phyloP scores from a whole-genome alignment of 2,329 filamentous ascomycete genomes.

The Diaporthe sp. region DNA sequence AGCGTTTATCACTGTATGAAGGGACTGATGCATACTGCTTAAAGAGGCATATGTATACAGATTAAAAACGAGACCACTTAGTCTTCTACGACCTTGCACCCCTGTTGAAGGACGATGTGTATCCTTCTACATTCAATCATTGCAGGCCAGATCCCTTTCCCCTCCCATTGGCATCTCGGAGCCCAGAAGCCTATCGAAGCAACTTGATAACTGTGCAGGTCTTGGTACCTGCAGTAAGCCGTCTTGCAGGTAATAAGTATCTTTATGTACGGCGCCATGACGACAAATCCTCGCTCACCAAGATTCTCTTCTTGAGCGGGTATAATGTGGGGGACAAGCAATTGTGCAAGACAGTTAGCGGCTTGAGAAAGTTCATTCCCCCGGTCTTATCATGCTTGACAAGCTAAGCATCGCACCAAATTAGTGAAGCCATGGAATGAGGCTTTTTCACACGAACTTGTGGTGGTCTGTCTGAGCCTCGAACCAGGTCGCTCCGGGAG shows the following conservation, averaged over 20 bases:
- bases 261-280: not conserved
- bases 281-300: not conserved
- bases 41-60: too few species aligned
- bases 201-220: not conserved
- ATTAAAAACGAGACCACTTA: not conserved
- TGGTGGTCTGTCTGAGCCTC: conserved; percentile 3
- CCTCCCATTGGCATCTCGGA: not conserved
- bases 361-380: conserved; percentile 19
- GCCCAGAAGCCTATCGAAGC: not conserved
- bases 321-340: not conserved
- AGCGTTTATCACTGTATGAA: too few species aligned
- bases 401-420: conserved; percentile 26
- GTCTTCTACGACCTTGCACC: not conserved
- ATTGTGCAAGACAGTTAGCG: conserved; percentile 10
- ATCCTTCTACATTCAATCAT: not conserved
- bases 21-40: too few species aligned
- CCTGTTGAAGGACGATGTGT: not conserved
- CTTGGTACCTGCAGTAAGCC: not conserved
- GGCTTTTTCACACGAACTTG: not conserved
- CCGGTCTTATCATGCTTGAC: conserved; percentile 8
- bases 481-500: conserved; percentile 2
- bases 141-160: not conserved
- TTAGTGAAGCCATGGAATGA: conserved; percentile 14
- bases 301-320: not conserved
- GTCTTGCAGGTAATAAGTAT: not conserved